Conservation (phyloP, 1,139 yeast species). For the Debaryomyces robertsiae region DNA sequence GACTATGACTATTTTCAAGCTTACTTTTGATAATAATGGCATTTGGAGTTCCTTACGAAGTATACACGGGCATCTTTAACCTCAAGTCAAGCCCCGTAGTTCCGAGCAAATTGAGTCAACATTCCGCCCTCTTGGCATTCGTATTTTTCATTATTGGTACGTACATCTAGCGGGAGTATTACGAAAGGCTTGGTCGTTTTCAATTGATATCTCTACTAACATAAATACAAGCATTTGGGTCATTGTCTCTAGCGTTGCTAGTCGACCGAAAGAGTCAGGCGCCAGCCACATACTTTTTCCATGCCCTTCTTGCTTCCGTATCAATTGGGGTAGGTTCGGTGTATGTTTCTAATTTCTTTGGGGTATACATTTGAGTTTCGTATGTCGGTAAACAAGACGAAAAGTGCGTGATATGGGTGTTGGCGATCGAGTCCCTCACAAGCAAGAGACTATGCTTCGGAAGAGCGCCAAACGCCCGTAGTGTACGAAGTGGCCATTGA, state of each 20-base stretch:
- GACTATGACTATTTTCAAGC: background rate
- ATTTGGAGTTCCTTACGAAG: constrained; percentile 36
- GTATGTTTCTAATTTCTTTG: constrained; percentile 45
- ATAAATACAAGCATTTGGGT: constrained; percentile 32
- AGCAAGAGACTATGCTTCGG: too few species aligned
- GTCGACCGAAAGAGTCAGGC: constrained; percentile 37
- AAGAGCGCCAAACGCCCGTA: too few species aligned
- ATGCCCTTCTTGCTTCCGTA: constrained; percentile 40
- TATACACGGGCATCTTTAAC: constrained; percentile 27
- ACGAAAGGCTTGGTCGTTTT: background rate
- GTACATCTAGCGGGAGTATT: constrained; percentile 6
- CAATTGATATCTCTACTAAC: constrained; percentile 23
- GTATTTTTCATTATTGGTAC: constrained; percentile 14
- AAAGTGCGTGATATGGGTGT: too few species aligned
- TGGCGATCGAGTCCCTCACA: too few species aligned
- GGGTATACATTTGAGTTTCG: constrained; percentile 39
- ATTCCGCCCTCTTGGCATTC: constrained; percentile 14
- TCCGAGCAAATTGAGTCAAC: constrained; percentile 14
- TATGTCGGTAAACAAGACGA: too few species aligned
- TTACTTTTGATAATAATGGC: constrained; percentile 18
- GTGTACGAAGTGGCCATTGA: too few species aligned
- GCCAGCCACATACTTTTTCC: constrained; percentile 29
- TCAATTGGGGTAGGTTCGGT: constrained; percentile 43
- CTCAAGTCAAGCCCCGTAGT: constrained; percentile 30
- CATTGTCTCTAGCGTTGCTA: constrained; percentile 40